phyloP scores from a whole-genome alignment of 768 basidiomycete genomes.

The Omphalotus guepiniiformis region DNA sequence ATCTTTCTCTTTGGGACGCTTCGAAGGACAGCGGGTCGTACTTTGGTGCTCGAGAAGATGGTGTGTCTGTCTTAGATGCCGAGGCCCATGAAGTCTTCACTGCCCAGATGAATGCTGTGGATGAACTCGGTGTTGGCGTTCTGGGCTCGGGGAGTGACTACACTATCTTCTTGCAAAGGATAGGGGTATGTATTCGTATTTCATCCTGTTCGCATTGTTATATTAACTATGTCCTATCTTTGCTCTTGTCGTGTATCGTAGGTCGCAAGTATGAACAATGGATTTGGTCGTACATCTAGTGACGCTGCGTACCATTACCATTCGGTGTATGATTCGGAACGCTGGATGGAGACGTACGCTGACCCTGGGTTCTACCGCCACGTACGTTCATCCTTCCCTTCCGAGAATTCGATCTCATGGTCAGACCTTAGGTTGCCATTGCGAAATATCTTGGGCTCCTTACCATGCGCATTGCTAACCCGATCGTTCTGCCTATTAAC shows the following conservation, averaged over 20 bases:
- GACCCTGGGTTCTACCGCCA: conserved; percentile 62
- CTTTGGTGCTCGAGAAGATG: conserved; percentile 15
- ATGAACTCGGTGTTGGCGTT: conserved; percentile 42
- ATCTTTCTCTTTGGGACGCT: conserved; percentile 58
- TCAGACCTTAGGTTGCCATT: conserved; percentile 8
- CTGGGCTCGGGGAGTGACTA: conserved; percentile 88
- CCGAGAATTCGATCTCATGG: background rate
- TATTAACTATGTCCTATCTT: conserved; percentile 14
- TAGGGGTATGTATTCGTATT: conserved; percentile 34
- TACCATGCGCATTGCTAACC: conserved; percentile 46
- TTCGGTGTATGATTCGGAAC: conserved; percentile 53
- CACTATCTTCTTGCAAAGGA: conserved; percentile 84
- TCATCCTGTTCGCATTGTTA: background rate
- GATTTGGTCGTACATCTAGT: conserved; percentile 8
- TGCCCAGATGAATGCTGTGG: conserved; percentile 25
- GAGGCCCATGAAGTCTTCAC: conserved; percentile 40
- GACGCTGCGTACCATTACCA: conserved; percentile 60
- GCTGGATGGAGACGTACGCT: conserved; percentile 60
- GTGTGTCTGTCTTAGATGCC: conserved; percentile 21
- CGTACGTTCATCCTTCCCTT: conserved; percentile 25
- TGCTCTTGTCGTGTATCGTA: too few relatives aligned
- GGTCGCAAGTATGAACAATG: conserved; percentile 18
- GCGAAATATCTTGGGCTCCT: conserved; percentile 45
- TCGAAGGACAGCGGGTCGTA: conserved; percentile 39
- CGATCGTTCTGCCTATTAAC: conserved; percentile 60